Base-by-base conservation (phyloP, 2,329 filamentous ascomycete genomes). In the Lomentospora prolificans region DNA sequence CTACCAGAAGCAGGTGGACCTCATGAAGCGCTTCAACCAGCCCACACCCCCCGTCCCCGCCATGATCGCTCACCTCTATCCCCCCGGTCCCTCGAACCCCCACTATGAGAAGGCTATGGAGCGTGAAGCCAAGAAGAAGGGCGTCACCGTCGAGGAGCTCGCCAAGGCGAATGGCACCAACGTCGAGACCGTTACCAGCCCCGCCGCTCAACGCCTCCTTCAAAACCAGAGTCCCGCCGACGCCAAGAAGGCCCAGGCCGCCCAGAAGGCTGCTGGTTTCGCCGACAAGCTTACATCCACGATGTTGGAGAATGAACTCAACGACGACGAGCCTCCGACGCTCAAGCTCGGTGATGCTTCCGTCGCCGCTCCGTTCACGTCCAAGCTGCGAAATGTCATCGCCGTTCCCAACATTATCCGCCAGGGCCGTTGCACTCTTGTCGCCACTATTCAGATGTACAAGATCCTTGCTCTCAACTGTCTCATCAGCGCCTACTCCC, bases 401-500 rank as follows among this genome's bases (percentile, higher is more conserved):
- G 94, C 94, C 36, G 90, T 99, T 57, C 92, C 94, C 54, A 99
- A 99, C 74, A 99, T 99, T 65, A 94, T 99, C 65, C 89, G 94
- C 57, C 94, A 99, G 75, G 94, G 94, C 57, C 88, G 94, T 60
- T 99, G 94, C 76, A 99, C 94, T 6, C 83, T 99, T 19, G 94
- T 99, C 55, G 94, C 94, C 30, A 99, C 94, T 0, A 97, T 99
- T 61, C 94, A 99, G 76, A 99, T 99, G 92, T 99, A 99, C 84
- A 99, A 96, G 80, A 99, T 99, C 64, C 82, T 99, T 53, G 94
- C 94, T 6, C 77, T 99, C 58, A 99, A 99, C 77, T 99, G 94
- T 69, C 78, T 99, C 63, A 99, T 99, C 68, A 96, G 89, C 63
- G 94, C 94, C 36, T 99, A 99, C 82, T 96, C 90, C 70, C 74